phyloP scores from a whole-genome alignment of 2,329 filamentous ascomycete genomes.

The Thielaviopsis populi region DNA sequence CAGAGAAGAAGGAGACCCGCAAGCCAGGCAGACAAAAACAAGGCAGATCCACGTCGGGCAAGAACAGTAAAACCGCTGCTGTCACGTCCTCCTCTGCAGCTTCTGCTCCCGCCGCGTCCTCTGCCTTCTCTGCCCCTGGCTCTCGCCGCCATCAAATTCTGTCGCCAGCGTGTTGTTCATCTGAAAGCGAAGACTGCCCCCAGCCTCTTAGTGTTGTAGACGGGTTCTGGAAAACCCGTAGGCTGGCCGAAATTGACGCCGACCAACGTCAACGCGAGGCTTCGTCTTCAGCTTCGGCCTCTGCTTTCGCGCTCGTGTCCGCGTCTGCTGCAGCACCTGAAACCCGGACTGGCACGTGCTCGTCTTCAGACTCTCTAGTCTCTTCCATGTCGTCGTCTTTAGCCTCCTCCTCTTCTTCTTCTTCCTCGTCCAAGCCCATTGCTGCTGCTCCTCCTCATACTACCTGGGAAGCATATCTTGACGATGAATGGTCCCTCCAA shows the following conservation, averaged over 20 bases:
- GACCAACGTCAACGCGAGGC: constrained; percentile 1
- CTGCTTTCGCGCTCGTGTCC: neutral
- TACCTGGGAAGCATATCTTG: constrained; percentile 29
- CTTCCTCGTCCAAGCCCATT: constrained; percentile 11
- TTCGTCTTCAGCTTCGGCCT: neutral
- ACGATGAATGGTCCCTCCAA: constrained; percentile 27
- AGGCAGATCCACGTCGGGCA: neutral
- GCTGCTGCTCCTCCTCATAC: constrained; percentile 26
- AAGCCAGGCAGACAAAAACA: neutral
- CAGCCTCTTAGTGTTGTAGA: constrained; percentile 9
- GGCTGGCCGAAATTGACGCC: neutral
- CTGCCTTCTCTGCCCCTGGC: neutral
- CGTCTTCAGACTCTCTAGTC: neutral
- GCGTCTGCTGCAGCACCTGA: neutral
- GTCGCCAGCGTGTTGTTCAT: neutral
- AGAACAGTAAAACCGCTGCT: neutral
- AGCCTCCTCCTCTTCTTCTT: neutral
- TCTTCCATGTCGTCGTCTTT: neutral
- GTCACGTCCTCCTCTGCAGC: no score
- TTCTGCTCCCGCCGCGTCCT: neutral
- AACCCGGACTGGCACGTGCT: neutral
- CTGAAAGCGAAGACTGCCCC: constrained; percentile 1
- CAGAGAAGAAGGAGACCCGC: neutral
- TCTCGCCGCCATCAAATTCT: neutral
- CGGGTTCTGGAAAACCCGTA: constrained; percentile 1